These are phyloP conservation scores for Suillus subalutaceus DNA, from an alignment of 768 basidiomycete species.

Conservation along the genomic window DNA sequence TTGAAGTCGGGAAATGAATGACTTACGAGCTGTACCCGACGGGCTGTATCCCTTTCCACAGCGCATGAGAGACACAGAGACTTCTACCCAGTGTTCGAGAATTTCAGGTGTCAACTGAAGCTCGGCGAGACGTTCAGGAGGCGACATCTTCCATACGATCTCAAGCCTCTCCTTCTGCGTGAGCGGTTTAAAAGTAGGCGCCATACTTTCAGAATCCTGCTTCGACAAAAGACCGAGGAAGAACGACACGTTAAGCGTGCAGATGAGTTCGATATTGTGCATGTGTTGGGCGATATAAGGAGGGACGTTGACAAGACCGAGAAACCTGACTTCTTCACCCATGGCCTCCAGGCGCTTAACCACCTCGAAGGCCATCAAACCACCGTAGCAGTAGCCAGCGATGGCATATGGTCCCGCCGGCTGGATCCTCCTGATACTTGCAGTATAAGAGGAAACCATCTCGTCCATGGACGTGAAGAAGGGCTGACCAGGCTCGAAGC, in stretches of 20 bases:
- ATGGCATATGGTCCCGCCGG: slow-evolving; percentile 38
- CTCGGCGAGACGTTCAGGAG: slow-evolving; percentile 30
- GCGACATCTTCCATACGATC: slow-evolving; percentile 28
- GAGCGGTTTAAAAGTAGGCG: slow-evolving; percentile 21
- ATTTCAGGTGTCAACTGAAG: slow-evolving; percentile 30
- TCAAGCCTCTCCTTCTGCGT: slow-evolving; percentile 28
- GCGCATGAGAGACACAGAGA: slow-evolving; percentile 30
- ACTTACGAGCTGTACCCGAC: slow-evolving; percentile 26
- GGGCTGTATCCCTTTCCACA: slow-evolving; percentile 33
- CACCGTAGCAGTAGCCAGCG: slow-evolving; percentile 42
- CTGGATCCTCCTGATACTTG: slow-evolving; percentile 30
- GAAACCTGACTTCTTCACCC: slow-evolving; percentile 35
- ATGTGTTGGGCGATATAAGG: slow-evolving; percentile 42
- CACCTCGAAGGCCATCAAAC: slow-evolving; percentile 40
- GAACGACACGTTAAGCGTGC: slow-evolving; percentile 42
- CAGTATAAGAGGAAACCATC: slow-evolving; percentile 36
- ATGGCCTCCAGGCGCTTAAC: slow-evolving; percentile 32
- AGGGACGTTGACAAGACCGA: slow-evolving; percentile 40
- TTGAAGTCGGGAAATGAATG: not conserved
- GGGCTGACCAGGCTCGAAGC: slow-evolving; percentile 37
- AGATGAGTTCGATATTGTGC: slow-evolving; percentile 43
- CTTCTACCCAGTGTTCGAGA: slow-evolving; percentile 32
- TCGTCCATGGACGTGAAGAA: slow-evolving; percentile 35
- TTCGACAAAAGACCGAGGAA: slow-evolving; percentile 41
- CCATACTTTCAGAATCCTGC: slow-evolving; percentile 26